Base-by-base conservation (phyloP, 768 basidiomycete species). In the Xerocomellus chrysenteron region DNA sequence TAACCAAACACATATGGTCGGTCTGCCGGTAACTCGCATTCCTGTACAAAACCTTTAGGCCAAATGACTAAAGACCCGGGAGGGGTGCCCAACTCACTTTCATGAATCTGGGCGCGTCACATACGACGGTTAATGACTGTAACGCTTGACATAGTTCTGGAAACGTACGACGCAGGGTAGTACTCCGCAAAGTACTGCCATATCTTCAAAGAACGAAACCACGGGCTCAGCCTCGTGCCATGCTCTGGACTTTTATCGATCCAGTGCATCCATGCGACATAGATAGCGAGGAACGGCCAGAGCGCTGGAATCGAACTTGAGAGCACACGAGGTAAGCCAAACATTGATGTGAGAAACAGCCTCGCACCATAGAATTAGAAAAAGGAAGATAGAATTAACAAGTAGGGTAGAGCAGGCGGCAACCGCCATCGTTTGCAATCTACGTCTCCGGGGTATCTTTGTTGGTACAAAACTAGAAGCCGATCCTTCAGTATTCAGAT, bases 1-100 rank as follows among this genome's bases (percentile, higher is more conserved):
- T 98, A 98, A 9, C 96, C 97, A 73, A 99, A 99, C 14, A 99
- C 82, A 74, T 99, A 99, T 19, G 92, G 88, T 59, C 94, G 78
- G 70, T 97, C 92, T 12, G 96, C 77, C 1, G 96, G 94, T 24
- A 99, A 80, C 61, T 96, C 92, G 36, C 85, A 87, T 74, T 93
- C 94, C 94, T 69, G 54, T 16, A 21, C 33, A 35, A 16, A 49
- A 5, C 2, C 0, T 37, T 48, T 10, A 52, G 17, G 16, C 36
- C 1, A 35, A 16, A 44, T 5, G 13, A 26, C 3, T 14, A 24
- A 30, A 26, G 3, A 9, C 16, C 3, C 12, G 26, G 28, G 48
- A 30, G 48, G 32, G 14, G 12, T 12, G 14, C 10, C 7, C 44
- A 30, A 55, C 74, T 59, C 42, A 79, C 82, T 70, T 83, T 61